These are phyloP conservation scores for Coniochaeta sp. DNA, from an alignment of 2,329 filamentous ascomycete genomes.

Conservation along the genomic window DNA sequence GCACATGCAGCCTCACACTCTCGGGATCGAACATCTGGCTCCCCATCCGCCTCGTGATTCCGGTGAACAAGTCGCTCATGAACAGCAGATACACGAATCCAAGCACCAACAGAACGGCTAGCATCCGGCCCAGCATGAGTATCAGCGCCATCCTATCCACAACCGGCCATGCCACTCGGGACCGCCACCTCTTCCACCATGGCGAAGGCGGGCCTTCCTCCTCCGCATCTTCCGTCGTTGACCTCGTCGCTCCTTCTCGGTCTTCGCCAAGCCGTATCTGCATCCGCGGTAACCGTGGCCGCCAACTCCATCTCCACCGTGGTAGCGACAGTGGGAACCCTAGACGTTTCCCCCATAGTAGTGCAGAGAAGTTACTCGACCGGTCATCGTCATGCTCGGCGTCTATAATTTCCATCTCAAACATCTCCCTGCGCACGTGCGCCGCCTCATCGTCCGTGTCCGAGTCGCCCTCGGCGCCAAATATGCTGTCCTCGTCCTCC, in stretches of 20 bases:
- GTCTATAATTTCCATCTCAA: slow-evolving; percentile 84
- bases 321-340: slow-evolving; percentile 44
- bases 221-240: slow-evolving; percentile 21
- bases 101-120: slow-evolving; percentile 69
- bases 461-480: slow-evolving; percentile 42
- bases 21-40: slow-evolving; percentile 77
- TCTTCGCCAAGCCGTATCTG: slow-evolving; percentile 34
- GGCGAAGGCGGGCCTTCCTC: slow-evolving; percentile 1
- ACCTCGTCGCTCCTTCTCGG: slow-evolving; percentile 9
- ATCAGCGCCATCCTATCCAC: slow-evolving; percentile 7
- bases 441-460: slow-evolving; percentile 47
- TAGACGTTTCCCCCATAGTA: slow-evolving; percentile 49
- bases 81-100: slow-evolving; percentile 79
- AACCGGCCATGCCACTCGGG: background rate
- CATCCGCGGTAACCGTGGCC: slow-evolving; percentile 41
- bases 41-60: slow-evolving; percentile 53
- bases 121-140: slow-evolving; percentile 60
- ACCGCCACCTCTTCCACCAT: slow-evolving; percentile 28
- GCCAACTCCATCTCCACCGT: slow-evolving; percentile 49
- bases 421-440: slow-evolving; percentile 71
- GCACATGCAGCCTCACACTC: slow-evolving; percentile 67
- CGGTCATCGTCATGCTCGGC: slow-evolving; percentile 31
- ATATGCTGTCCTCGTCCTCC: slow-evolving; percentile 58
- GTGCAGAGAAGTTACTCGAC: slow-evolving; percentile 25
- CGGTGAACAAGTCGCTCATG: slow-evolving; percentile 73